Evolutionary conservation across 345 rosid genomes (phyloP), one percentile per base, ranked within the genome.

Genomic region (Lagerstroemia speciosa): DNA sequence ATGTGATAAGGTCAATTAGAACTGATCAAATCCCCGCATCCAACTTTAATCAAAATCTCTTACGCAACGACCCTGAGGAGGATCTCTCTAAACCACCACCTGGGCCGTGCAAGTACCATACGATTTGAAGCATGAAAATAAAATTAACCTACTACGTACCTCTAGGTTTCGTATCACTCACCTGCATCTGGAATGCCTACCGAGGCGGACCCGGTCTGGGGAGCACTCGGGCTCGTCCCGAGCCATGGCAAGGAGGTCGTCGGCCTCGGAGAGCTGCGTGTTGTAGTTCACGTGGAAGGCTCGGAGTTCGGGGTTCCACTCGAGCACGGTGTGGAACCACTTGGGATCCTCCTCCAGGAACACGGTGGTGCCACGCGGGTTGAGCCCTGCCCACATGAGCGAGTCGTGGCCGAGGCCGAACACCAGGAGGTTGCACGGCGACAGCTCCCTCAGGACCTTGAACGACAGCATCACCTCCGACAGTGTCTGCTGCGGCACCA

Each of bases 371-470:
- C 87, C 88, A 3, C 76, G 78, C 27, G 85, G 83, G 53, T 86
- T 86, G 9, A 86, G 73, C 2, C 86, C 75, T 22, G 70, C 73
- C 90, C 88, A 86, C 88, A 86, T 83, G 34, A 83, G 79, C 15
- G 88, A 86, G 68, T 86, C 90, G 69, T 72, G 76, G 32, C 90
- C 90, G 7, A 86, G 78, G 14, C 90, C 88, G 64, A 86, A 86
- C 41, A 86, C 86, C 8, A 86, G 82, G 79, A 86, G 72, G 72
- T 86, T 86, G 74, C 85, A 82, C 1, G 88, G 88, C n/a, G 83
- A 62, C 3, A 66, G 65, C 27, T 17, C 65, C 30, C 67, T 74
- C 58, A 86, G 86, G 34, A 82, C 85, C 67, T 82, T 73, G 72
- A 80, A 78, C 5, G 79, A 32, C 50, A 72, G 75, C 19, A 74